phyloP scores from a whole-genome alignment of 2,329 filamentous ascomycete species.

The Aureobasidium sp. region DNA sequence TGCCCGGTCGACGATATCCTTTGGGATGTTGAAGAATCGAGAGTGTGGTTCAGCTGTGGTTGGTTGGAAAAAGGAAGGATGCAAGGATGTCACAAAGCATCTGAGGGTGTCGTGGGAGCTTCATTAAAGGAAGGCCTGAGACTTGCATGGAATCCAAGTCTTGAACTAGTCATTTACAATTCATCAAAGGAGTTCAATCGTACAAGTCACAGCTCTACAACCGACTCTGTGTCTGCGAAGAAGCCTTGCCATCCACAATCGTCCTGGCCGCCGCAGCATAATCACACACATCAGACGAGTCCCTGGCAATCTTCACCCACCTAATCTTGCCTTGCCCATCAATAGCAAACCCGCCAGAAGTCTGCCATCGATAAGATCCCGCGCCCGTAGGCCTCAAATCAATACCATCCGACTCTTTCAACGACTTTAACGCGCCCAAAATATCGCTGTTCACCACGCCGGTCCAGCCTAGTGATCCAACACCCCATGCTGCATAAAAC shows the following conservation, averaged over 20 bases:
- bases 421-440: conserved; percentile 13
- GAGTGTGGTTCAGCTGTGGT: background rate
- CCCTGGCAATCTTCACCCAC: conserved; percentile 42
- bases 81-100: background rate
- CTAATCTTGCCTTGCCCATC: conserved; percentile 44
- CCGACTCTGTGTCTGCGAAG: background rate
- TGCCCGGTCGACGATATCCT: background rate
- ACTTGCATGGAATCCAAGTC: too few species aligned
- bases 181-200: background rate
- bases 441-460: conserved; percentile 45
- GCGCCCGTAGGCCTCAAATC: conserved; percentile 28
- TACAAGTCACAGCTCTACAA: background rate
- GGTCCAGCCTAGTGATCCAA: conserved; percentile 52
- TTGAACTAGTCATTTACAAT: background rate
- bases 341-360: conserved; percentile 54
- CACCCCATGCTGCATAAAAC: conserved; percentile 56
- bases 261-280: conserved; percentile 39
- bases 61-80: background rate
- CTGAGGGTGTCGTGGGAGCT: background rate
- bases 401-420: conserved; percentile 15
- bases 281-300: conserved; percentile 47
- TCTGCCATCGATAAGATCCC: conserved; percentile 59
- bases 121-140: too few species aligned
- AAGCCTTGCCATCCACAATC: background rate
- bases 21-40: background rate